Evolutionary conservation across 257 asterid genomes (phyloP).

Genomic region (Solanum stenotomum): DNA sequence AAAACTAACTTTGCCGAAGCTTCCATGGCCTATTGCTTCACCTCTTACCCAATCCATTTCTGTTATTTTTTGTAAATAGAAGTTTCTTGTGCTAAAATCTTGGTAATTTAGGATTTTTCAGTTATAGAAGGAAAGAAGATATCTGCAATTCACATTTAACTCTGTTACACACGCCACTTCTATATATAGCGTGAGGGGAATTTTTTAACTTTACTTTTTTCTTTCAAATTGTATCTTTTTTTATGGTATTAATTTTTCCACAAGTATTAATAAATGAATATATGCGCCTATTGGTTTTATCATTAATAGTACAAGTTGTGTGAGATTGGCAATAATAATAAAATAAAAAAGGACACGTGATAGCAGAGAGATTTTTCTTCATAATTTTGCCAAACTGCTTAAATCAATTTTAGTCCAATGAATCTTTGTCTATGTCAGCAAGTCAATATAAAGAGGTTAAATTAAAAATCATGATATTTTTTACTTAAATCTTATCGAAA

Average conservation of each 20-base stretch:
- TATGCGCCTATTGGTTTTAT: neutral
- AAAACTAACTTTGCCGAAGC: slow-evolving; percentile 63
- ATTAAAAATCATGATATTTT: neutral
- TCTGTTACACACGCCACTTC: neutral
- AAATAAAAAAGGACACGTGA: slow-evolving; percentile 56
- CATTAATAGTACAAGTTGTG: neutral
- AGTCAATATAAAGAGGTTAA: neutral
- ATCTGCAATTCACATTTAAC: neutral
- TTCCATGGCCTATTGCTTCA: slow-evolving; percentile 60
- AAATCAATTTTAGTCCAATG: neutral
- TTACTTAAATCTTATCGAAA: neutral
- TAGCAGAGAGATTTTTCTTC: slow-evolving; percentile 22
- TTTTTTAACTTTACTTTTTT: neutral
- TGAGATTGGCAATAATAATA: neutral
- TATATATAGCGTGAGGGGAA: slow-evolving; percentile 22
- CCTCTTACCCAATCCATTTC: slow-evolving; percentile 85
- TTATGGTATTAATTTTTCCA: slow-evolving; percentile 4
- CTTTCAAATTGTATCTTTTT: neutral
- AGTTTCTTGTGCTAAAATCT: neutral
- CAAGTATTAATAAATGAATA: slow-evolving; percentile 15
- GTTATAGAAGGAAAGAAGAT: neutral
- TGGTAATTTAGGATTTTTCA: neutral
- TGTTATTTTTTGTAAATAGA: neutral
- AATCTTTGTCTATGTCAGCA: neutral
- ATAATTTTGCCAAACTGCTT: slow-evolving; percentile 7